phyloP scores from a whole-genome alignment of 768 basidiomycete species.

The Arthromyces matolae region DNA sequence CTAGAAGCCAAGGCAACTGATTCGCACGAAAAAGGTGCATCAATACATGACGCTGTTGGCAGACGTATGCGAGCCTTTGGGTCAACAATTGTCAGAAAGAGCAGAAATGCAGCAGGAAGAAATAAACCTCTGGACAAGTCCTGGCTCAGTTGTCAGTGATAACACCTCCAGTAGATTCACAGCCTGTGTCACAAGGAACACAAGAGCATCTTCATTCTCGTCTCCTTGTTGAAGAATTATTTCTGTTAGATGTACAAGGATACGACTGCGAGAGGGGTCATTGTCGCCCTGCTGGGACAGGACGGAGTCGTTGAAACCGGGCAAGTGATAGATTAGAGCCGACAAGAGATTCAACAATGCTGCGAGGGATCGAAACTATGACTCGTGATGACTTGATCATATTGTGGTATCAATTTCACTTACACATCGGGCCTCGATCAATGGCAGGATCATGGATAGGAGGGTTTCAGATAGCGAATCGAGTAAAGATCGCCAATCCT shows the following conservation, averaged over 20 bases:
- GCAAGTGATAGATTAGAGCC: constrained; percentile 43
- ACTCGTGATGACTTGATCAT: constrained; percentile 13
- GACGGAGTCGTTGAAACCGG: constrained; percentile 40
- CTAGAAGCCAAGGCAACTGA: constrained; percentile 52
- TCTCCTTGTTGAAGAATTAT: constrained; percentile 39
- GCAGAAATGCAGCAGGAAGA: background rate
- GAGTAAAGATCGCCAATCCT: constrained; percentile 30
- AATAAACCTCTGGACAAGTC: constrained; percentile 37
- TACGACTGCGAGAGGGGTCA: constrained; percentile 23
- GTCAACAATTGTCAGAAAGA: background rate
- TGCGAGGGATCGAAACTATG: constrained; percentile 42
- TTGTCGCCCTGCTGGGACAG: constrained; percentile 26
- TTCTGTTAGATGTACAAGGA: constrained; percentile 38
- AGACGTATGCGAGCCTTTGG: constrained; percentile 28
- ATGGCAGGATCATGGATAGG: constrained; percentile 34
- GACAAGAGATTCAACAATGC: constrained; percentile 53
- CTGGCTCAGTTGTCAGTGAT: constrained; percentile 44
- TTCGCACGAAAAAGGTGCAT: constrained; percentile 44
- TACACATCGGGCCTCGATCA: constrained; percentile 40
- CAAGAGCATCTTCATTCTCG: constrained; percentile 24
- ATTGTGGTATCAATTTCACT: constrained; percentile 16
- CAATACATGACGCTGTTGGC: constrained; percentile 39
- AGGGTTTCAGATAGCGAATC: constrained; percentile 32
- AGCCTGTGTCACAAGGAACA: constrained; percentile 37
- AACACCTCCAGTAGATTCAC: constrained; percentile 52